Evolutionary conservation across 2,329 filamentous ascomycete genomes (phyloP).

Genomic region (Neofusicoccum parvum): DNA sequence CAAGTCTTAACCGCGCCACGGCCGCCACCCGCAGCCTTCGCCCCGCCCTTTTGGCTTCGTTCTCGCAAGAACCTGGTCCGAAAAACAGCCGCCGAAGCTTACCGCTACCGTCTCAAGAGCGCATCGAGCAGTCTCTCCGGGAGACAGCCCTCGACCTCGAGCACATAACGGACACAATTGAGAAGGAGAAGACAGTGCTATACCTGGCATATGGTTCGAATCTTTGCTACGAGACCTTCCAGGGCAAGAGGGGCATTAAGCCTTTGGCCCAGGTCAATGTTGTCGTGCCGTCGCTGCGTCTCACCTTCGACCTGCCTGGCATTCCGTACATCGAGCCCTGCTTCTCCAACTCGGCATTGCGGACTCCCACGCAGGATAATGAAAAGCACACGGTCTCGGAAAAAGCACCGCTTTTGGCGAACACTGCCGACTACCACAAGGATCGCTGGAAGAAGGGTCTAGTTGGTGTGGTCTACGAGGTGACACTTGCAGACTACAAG

Average conservation of each 20-base stretch:
- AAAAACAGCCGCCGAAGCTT: neutral
- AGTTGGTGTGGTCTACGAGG: constrained; percentile 93
- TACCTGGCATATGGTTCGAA: constrained; percentile 84
- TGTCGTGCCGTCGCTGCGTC: constrained; percentile 71
- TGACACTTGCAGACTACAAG: constrained; percentile 78
- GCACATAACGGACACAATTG: neutral
- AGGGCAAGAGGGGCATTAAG: constrained; percentile 73
- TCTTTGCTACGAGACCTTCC: constrained; percentile 77
- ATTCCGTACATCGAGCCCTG: constrained; percentile 88
- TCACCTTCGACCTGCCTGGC: constrained; percentile 85
- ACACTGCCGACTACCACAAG: constrained; percentile 49
- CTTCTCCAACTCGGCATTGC: constrained; percentile 77
- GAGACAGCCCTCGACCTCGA: constrained; percentile 4
- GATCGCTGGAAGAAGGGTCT: constrained; percentile 77
- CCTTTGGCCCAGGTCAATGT: constrained; percentile 83
- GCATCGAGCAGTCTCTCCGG: neutral
- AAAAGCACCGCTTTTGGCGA: constrained; percentile 29
- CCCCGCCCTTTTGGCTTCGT: neutral
- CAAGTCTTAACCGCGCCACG: neutral
- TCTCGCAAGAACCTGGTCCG: neutral
- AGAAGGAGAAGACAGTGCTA: constrained; percentile 33
- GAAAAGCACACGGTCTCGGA: constrained; percentile 31
- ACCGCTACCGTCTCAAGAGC: neutral
- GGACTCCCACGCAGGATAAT: constrained; percentile 46
- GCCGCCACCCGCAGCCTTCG: neutral